Base-by-base conservation (phyloP, 164 flowering plant species). In the Magnolia officinalis region DNA sequence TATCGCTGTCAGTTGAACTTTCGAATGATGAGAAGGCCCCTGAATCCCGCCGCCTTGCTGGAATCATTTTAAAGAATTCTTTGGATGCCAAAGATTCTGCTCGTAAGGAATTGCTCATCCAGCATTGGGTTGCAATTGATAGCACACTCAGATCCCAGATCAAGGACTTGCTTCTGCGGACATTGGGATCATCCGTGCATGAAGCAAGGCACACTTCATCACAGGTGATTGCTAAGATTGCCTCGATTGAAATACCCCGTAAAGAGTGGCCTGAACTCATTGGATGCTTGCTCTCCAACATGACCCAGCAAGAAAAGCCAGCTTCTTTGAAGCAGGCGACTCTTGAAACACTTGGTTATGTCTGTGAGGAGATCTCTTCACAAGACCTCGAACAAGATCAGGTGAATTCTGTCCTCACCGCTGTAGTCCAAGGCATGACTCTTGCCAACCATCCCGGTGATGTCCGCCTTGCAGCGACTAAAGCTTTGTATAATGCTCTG, bases 351-450 rank as follows among this genome's bases (percentile, higher is more conserved):
- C 87, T 92, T 63, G 97, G 97, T 1, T 91, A 88, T 83, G 89
- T 92, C 4, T 92, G 95, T 78, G 97, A 93, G 82, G 94, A 93
- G 81, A 85, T 90, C 69, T 90, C 92, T 5, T 86, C 87, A 24
- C 78, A 86, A 74, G 94, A 89, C 76, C 87, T 92, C 55, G 89
- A 73, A 70, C 94, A 90, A 76, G 90, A 89, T 37, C 92, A 92
- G 81, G 97, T 92, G 20, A 92, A 92, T 75, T 79, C 90, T 74
- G 87, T 92, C 70, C 90, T 92, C 26, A 92, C 95, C 50, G 96
- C 97, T 50, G 94, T 93, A n/a, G 93, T 89, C 55, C 92, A 93
- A 77, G 97, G 97, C 29, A 93, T 92, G 97, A 92, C 83, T 75
- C 86, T 80, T 21, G 75, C 85, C 29, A 90, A 88, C 63, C 84